phyloP scores from a whole-genome alignment of 768 basidiomycete species.

The Gloeophyllum trabeum region DNA sequence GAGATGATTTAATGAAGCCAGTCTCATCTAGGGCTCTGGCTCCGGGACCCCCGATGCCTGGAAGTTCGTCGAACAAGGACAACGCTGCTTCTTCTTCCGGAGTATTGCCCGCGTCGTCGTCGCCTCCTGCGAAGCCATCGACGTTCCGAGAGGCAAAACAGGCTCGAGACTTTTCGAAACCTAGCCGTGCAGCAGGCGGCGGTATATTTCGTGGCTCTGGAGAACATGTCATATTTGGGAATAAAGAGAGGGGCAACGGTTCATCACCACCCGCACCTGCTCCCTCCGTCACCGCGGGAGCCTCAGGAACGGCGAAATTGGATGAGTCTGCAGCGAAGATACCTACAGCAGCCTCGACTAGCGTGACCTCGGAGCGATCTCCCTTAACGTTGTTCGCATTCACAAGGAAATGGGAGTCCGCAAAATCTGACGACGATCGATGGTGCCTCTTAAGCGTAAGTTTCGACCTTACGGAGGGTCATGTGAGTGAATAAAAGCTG shows the following conservation, averaged over 20 bases:
- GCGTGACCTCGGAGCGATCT: slow-evolving; percentile 13
- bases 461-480: slow-evolving; percentile 6
- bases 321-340: background rate
- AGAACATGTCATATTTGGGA: slow-evolving; percentile 42
- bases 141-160: slow-evolving; percentile 53
- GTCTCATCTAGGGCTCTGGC: too few species aligned
- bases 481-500: too few species aligned
- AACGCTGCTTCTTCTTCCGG: slow-evolving; percentile 2
- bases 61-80: slow-evolving; percentile 5
- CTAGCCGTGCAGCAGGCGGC: slow-evolving; percentile 39
- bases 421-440: slow-evolving; percentile 27
- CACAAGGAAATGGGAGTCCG: slow-evolving; percentile 41
- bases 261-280: slow-evolving; percentile 15
- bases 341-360: slow-evolving; percentile 1
- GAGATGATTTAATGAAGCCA: slow-evolving; percentile 8
- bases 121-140: slow-evolving; percentile 11
- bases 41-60: too few species aligned
- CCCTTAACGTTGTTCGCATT: slow-evolving; percentile 51
- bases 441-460: slow-evolving; percentile 53
- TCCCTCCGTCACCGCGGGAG: slow-evolving; percentile 3
- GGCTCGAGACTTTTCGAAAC: slow-evolving; percentile 32
- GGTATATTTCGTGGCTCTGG: slow-evolving; percentile 66
- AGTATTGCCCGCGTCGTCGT: slow-evolving; percentile 1
- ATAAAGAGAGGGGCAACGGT: background rate
- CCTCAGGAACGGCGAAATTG: background rate